These are phyloP conservation scores for Cladophialophora exuberans DNA, from an alignment of 2,329 filamentous ascomycete species.

Conservation along the genomic window DNA sequence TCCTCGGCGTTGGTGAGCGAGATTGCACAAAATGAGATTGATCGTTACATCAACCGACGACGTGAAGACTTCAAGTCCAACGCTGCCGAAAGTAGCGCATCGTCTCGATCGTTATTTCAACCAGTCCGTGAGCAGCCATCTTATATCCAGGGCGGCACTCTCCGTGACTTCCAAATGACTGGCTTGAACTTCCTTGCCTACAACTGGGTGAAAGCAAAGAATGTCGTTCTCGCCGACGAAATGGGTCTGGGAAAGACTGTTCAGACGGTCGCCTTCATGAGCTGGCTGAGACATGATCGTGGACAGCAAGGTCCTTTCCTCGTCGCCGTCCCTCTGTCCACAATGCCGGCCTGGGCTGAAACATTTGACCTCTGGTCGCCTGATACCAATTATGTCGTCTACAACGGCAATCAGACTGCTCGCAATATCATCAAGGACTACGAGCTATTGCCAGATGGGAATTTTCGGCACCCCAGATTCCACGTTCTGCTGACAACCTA, in stretches of 20 bases:
- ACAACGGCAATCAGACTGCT: conserved; percentile 85
- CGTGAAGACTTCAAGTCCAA: conserved; percentile 81
- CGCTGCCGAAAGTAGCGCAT: conserved; percentile 72
- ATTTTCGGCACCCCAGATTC: conserved; percentile 88
- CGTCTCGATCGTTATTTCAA: conserved; percentile 73
- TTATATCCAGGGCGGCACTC: conserved; percentile 81
- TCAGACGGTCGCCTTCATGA: conserved; percentile 94
- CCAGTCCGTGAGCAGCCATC: conserved; percentile 78
- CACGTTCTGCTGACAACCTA: conserved; percentile 98
- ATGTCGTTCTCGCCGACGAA: conserved; percentile 96
- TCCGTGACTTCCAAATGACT: conserved; percentile 90
- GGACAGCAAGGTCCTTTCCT: conserved; percentile 92
- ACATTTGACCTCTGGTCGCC: conserved; percentile 97
- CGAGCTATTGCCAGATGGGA: conserved; percentile 84
- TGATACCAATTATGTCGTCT: conserved; percentile 95
- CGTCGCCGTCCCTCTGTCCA: conserved; percentile 94
- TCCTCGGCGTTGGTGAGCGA: conserved; percentile 71
- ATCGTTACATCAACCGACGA: conserved; percentile 83
- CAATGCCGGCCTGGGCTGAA: conserved; percentile 97
- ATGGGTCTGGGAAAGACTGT: conserved; percentile 99
- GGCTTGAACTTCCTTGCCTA: conserved; percentile 94
- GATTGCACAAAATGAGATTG: conserved; percentile 85
- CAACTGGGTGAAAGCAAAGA: conserved; percentile 92
- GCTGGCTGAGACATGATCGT: conserved; percentile 90
- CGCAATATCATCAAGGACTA: conserved; percentile 87